phyloP scores from a whole-genome alignment of 2,329 filamentous ascomycete genomes.

The Aspergillus aculeatus region DNA sequence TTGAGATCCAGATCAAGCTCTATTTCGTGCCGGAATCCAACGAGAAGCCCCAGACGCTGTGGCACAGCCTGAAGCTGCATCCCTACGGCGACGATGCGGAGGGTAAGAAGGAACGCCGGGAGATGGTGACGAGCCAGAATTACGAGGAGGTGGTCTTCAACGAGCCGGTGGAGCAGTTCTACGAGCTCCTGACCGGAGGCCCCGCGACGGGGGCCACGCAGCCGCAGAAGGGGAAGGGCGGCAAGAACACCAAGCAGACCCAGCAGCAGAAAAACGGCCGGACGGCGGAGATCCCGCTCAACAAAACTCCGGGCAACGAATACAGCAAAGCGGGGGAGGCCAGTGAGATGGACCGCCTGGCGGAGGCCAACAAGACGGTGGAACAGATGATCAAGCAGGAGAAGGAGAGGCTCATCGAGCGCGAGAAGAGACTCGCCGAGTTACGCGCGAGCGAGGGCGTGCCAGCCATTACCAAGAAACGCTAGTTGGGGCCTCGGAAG shows the following conservation, averaged over 20 bases:
- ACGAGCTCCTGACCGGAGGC: conserved; percentile 77
- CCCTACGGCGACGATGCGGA: conserved; percentile 80
- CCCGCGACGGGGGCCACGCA: conserved; percentile 38
- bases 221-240: conserved; percentile 59
- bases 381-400: conserved; percentile 63
- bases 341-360: conserved; percentile 64
- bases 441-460: conserved; percentile 47
- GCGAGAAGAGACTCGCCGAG: conserved; percentile 61
- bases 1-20: conserved; percentile 91
- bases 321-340: conserved; percentile 71
- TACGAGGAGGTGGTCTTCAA: conserved; percentile 97
- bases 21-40: conserved; percentile 85
- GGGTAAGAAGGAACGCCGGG: conserved; percentile 63
- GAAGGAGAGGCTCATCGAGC: conserved; percentile 59
- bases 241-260: conserved; percentile 53
- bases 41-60: conserved; percentile 94
- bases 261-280: conserved; percentile 55
- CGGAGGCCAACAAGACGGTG: conserved; percentile 59
- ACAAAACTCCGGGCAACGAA: conserved; percentile 65
- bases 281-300: conserved; percentile 72
- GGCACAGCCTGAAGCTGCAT: conserved; percentile 87
- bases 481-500: conserved; percentile 25
- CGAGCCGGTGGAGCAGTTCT: conserved; percentile 91
- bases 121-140: conserved; percentile 71
- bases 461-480: conserved; percentile 42